Base-by-base conservation (phyloP, 116 monocot species). In the Thalassia testudinum region DNA sequence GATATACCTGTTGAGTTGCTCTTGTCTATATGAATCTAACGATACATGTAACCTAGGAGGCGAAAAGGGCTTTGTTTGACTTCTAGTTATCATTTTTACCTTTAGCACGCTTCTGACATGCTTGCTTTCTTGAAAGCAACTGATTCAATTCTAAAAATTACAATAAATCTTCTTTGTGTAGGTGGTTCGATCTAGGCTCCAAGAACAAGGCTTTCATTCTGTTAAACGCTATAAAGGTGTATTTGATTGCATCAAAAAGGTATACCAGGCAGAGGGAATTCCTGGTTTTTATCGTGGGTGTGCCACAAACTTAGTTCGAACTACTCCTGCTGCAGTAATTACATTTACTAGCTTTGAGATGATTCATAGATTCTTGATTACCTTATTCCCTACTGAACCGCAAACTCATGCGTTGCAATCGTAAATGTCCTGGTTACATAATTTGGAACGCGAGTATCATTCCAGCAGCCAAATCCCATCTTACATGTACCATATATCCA, bases 301-400 rank as follows among this genome's bases (percentile, higher is more conserved):
- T 60, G 86, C 86, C 14, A 83, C 83, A 21, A 92, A 92, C 64
- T 59, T 92, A 40, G 45, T 92, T 27, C 57, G 92, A 28, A 86
- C 92, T 7, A 86, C 86, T 18, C 92, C 92, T 12, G 86, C 92
- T 12, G 92, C 92, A 59, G 80, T 76, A 10, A 86, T 86, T 47
- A 92, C 92, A 18, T 92, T 92, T 64, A 92, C 92, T 5, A 92
- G 86, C 65, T 92, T 83, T 57, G 92, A 92, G 73, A 86, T 92
- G 92, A 86, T 86, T 19, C 92, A 92, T 38, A 71, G 92, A 75
- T 80, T 66, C 42, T 67, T 92, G 29, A 52, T 79, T 21, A 27
- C 60, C 27, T 29, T 71, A 13, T 81, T 76, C 56, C 78, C 74
- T 44, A 60, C 80, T 1, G 75, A 85, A 53, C 51, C 76, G n/a